Percentiles rank a stretch among this genome's conserved stretches.
Evolutionary conservation across 176 grass and related monocot genomes (phyloP).

Genomic region (Luzula sylvatica): DNA sequence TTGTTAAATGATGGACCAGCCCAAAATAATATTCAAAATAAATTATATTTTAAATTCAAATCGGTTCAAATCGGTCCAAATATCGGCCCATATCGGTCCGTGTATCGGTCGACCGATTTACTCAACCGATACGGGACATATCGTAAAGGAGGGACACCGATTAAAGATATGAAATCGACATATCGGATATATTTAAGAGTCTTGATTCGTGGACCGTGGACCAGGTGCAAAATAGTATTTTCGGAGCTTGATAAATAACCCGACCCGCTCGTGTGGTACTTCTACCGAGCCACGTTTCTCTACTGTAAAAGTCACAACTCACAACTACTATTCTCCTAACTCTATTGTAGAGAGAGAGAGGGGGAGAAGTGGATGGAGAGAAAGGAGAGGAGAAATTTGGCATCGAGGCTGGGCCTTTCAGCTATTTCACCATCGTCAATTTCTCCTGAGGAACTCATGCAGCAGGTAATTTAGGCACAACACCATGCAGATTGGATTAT

Average conservation of each 20-base stretch:
- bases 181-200: no score
- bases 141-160: no score
- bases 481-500: not conserved
- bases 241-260: conserved; percentile 1
- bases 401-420: conserved; percentile 5
- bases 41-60: no score
- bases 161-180: no score
- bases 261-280: conserved; percentile 2
- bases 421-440: not conserved
- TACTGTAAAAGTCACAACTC: not conserved
- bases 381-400: conserved; percentile 21
- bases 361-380: conserved; percentile 11
- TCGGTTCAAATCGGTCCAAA: no score
- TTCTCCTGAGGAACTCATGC: conserved; percentile 14
- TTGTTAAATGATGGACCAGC: no score
- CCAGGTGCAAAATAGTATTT: not conserved
- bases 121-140: no score
- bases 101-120: no score
- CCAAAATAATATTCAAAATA: no score
- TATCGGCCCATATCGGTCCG: no score
- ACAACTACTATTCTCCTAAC: conserved; percentile 19
- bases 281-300: not conserved
- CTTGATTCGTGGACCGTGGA: not conserved
- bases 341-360: not conserved
- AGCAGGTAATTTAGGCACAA: not conserved